These are phyloP conservation scores for Hypoxylon rubiginosum DNA, from an alignment of 2,329 filamentous ascomycete genomes.

Conservation along the genomic window DNA sequence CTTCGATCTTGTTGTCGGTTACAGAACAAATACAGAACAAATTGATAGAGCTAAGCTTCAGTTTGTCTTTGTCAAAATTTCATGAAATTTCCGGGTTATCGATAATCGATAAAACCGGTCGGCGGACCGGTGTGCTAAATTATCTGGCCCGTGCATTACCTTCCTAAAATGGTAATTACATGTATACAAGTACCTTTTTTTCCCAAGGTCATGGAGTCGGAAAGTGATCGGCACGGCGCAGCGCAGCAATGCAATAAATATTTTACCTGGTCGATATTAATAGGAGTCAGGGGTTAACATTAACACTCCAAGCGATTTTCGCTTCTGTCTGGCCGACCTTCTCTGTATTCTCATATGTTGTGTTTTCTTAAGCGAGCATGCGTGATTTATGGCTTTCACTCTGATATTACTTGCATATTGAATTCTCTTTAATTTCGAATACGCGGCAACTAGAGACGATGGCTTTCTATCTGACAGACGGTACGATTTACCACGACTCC, in stretches of 20 bases:
- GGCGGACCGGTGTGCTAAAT: neutral
- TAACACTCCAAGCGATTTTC: neutral
- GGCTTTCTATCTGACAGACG: neutral
- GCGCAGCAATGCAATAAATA: neutral
- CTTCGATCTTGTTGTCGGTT: conserved; percentile 1
- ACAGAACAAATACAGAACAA: neutral
- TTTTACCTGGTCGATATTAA: neutral
- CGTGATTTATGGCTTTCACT: no score
- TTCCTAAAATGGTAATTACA: neutral
- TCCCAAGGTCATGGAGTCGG: neutral
- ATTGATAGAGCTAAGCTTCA: conserved; percentile 1
- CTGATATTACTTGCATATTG: no score
- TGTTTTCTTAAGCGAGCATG: no score
- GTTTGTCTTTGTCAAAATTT: conserved; percentile 18
- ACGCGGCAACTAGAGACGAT: neutral
- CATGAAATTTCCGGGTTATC: conserved; percentile 6
- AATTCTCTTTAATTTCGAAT: neutral
- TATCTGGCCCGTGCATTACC: neutral
- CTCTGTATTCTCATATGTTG: no score
- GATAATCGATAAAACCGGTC: neutral
- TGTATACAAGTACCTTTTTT: neutral
- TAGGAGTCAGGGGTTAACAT: neutral
- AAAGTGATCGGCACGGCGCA: neutral
- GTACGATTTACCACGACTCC: conserved; percentile 31
- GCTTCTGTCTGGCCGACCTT: neutral